Evolutionary conservation across 2,329 filamentous ascomycete species (phyloP).

Genomic region (Xylariales sp.): DNA sequence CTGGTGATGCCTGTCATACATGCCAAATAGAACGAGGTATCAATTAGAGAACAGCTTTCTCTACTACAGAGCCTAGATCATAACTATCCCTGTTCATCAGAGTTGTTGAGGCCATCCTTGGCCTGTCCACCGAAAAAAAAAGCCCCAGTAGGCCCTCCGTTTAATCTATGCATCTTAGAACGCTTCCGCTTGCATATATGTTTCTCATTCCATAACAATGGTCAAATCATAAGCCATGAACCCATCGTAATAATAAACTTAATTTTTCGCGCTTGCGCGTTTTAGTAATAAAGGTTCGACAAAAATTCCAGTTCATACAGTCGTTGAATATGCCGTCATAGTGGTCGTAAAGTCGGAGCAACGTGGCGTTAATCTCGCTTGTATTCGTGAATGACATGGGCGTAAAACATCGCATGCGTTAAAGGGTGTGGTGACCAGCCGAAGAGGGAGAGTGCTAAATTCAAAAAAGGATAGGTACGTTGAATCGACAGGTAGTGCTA

Average conservation of each 20-base stretch:
- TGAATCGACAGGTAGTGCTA: slow-evolving; percentile 44
- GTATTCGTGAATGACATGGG: slow-evolving; percentile 44
- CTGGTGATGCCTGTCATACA: slow-evolving; percentile 31
- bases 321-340: slow-evolving; percentile 51
- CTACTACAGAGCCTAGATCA: slow-evolving; percentile 25
- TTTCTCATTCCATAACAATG: slow-evolving; percentile 43
- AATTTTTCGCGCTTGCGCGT: slow-evolving; percentile 50
- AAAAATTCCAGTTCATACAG: slow-evolving; percentile 50
- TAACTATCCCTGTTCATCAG: slow-evolving; percentile 21
- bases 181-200: slow-evolving; percentile 43
- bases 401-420: slow-evolving; percentile 48
- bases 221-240: slow-evolving; percentile 48
- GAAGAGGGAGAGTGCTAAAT: slow-evolving; percentile 42
- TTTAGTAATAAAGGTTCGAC: slow-evolving; percentile 42
- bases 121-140: slow-evolving; percentile 22
- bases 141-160: slow-evolving; percentile 35
- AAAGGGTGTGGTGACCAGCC: slow-evolving; percentile 49
- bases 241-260: slow-evolving; percentile 41
- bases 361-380: slow-evolving; percentile 44
- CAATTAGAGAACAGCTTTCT: slow-evolving; percentile 30
- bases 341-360: slow-evolving; percentile 50
- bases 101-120: slow-evolving; percentile 17
- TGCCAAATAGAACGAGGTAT: slow-evolving; percentile 35
- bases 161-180: slow-evolving; percentile 47
- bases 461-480: slow-evolving; percentile 44